Evolutionary conservation across 176 grass and related monocot genomes (phyloP).

Genomic region (Zoysia pacifica): DNA sequence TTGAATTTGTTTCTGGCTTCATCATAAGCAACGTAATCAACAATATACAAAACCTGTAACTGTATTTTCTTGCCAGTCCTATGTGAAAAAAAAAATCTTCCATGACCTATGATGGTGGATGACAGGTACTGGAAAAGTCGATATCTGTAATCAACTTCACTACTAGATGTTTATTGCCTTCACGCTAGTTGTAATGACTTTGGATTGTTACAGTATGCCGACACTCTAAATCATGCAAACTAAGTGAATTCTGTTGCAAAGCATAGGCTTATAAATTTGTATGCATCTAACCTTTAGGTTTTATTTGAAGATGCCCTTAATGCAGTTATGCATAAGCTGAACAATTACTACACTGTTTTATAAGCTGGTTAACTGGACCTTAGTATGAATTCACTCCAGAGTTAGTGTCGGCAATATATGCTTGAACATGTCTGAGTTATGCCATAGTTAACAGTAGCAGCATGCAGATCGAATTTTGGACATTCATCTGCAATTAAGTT

Average conservation of each 20-base stretch:
- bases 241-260: neutral
- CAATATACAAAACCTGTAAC: neutral
- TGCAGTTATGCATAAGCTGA: neutral
- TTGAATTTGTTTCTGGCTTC: constrained; percentile 4
- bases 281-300: neutral
- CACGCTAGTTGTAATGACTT: neutral
- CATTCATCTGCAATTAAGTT: neutral
- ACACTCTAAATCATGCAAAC: neutral
- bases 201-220: neutral
- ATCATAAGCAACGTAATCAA: neutral
- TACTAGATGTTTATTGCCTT: neutral
- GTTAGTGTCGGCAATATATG: neutral
- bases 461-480: neutral
- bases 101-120: neutral
- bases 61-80: neutral
- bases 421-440: neutral
- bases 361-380: neutral
- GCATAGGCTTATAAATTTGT: neutral
- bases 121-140: neutral
- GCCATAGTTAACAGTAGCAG: neutral
- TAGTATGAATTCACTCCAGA: neutral
- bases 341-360: constrained; percentile 10
- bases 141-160: neutral
- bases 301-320: neutral
- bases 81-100: neutral